phyloP scores from a whole-genome alignment of 108 stramenopile species.

The Aurantiochytrium sp. region DNA sequence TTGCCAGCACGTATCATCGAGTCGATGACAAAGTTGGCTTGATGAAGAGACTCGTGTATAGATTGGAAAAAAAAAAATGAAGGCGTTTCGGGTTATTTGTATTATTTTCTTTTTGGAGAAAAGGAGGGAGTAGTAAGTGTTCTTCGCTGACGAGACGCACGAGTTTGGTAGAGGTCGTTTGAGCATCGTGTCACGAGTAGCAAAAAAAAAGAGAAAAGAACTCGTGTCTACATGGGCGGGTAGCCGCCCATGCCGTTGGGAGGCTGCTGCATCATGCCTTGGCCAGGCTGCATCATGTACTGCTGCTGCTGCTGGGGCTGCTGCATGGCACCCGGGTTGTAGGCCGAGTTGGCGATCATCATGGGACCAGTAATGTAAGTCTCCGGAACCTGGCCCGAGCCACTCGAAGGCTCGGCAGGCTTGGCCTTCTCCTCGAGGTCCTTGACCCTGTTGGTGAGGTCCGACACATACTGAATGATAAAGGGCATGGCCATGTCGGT shows the following conservation, averaged over 20 bases:
- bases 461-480: slow-evolving; percentile 89
- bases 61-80: no score
- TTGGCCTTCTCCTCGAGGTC: slow-evolving; percentile 77
- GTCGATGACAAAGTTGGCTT: no score
- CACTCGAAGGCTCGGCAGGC: slow-evolving; percentile 51
- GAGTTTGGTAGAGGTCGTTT: no score
- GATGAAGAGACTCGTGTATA: no score
- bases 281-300: not conserved
- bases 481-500: slow-evolving; percentile 95
- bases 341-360: not conserved
- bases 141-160: no score
- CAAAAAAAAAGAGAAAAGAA: no score
- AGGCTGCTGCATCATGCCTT: not conserved
- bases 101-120: no score
- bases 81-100: no score
- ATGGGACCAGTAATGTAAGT: not conserved
- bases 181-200: no score
- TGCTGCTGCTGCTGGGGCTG: not conserved
- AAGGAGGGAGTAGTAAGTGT: no score
- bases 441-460: slow-evolving; percentile 69
- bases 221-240: not conserved
- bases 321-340: not conserved
- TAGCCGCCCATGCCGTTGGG: not conserved
- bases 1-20: no score
- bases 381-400: not conserved